Evolutionary conservation across 2,329 filamentous ascomycete genomes (phyloP).

Genomic region (Alternaria hordeiaustralica): DNA sequence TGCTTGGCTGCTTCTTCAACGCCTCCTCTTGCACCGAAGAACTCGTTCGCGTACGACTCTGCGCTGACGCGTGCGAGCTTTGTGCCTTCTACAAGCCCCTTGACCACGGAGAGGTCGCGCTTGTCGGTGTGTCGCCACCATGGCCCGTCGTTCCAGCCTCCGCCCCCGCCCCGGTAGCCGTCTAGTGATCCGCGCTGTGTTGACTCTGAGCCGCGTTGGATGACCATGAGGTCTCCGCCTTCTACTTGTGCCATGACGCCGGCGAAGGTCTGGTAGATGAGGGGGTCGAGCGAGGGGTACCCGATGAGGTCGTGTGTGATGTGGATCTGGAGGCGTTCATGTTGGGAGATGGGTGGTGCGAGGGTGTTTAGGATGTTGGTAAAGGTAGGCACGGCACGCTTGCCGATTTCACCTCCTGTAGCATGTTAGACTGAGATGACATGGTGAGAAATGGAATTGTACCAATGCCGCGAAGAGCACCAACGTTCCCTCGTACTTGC

Average conservation of each 20-base stretch:
- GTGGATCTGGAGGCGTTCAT: conserved; percentile 96
- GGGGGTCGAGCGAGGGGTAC: conserved; percentile 91
- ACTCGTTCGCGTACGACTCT: conserved; percentile 85
- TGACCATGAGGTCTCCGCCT: conserved; percentile 90
- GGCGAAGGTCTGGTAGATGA: conserved; percentile 90
- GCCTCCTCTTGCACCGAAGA: conserved; percentile 79
- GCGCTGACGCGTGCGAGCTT: conserved; percentile 90
- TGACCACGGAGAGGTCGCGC: conserved; percentile 80
- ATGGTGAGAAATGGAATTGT: conserved; percentile 27
- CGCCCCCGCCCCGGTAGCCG: conserved; percentile 62
- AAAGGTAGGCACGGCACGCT: conserved; percentile 88
- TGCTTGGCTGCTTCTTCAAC: conserved; percentile 80
- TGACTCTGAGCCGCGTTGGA: conserved; percentile 90
- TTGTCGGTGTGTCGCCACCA: conserved; percentile 85
- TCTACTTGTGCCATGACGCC: conserved; percentile 99
- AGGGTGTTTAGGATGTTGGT: conserved; percentile 94
- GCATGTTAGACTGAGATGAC: conserved; percentile 17
- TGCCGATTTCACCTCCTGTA: conserved; percentile 73
- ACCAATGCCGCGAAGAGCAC: conserved; percentile 78
- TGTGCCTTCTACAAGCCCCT: conserved; percentile 82
- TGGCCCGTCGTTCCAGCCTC: conserved; percentile 89
- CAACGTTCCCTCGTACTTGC: conserved; percentile 89
- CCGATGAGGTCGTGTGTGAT: conserved; percentile 94
- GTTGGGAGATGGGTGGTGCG: conserved; percentile 93
- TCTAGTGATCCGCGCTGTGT: conserved; percentile 70